Conservation (phyloP, 305 asterid species). For the Fraxinus dipetala region DNA sequence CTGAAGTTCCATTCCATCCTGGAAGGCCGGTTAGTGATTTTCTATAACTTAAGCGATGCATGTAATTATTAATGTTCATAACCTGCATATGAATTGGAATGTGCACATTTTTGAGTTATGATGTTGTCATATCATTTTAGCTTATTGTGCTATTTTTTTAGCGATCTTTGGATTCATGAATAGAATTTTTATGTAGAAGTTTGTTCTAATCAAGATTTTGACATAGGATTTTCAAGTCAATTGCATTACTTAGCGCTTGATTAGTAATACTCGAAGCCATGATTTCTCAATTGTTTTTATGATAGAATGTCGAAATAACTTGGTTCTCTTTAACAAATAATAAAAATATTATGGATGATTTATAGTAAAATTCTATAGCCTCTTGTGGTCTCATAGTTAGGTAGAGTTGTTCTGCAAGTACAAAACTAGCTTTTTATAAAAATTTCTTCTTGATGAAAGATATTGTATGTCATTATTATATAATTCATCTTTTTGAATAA, state of each 20-base stretch:
- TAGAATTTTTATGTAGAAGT: not conserved
- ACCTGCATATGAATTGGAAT: not conserved
- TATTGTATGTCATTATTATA: not conserved
- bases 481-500: not conserved
- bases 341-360: not conserved
- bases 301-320: not conserved
- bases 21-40: conserved; percentile 69
- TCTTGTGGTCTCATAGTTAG: not conserved
- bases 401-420: not conserved
- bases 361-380: not conserved
- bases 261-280: not conserved
- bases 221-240: not conserved
- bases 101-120: not conserved
- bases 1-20: conserved; percentile 92
- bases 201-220: not conserved
- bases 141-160: not conserved
- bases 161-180: not conserved
- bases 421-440: not conserved
- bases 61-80: not conserved
- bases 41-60: not conserved
- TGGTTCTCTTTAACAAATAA: not conserved
- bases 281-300: not conserved
- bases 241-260: not conserved
- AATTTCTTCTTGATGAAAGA: not conserved
- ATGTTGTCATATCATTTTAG: not conserved